Conservation (phyloP, 148 eudicot species). For the Rhododendron ovatum region DNA sequence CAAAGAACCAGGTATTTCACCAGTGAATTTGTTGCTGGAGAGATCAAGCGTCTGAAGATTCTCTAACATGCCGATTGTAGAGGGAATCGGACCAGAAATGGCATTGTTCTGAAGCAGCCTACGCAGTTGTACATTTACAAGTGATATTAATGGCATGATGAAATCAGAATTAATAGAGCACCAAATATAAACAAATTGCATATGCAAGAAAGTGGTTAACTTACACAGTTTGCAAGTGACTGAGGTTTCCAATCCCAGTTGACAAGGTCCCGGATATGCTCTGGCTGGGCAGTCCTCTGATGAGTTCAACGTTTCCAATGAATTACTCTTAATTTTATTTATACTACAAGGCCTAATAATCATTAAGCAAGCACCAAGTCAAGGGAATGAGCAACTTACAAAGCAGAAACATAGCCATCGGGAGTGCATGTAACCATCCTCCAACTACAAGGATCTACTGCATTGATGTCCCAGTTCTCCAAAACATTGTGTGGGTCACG, state of each 20-base stretch:
- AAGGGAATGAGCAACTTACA: slow-evolving; percentile 47
- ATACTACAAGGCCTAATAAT: background rate
- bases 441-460: slow-evolving; percentile 97
- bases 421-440: slow-evolving; percentile 73
- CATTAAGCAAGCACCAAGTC: background rate
- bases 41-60: slow-evolving; percentile 87
- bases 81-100: slow-evolving; percentile 68
- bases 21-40: slow-evolving; percentile 57
- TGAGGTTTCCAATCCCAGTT: slow-evolving; percentile 75
- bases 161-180: background rate
- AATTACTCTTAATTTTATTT: background rate
- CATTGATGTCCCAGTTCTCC: slow-evolving; percentile 72
- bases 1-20: slow-evolving; percentile 64
- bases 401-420: slow-evolving; percentile 66
- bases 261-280: slow-evolving; percentile 78
- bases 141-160: background rate
- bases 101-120: slow-evolving; percentile 84
- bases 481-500: slow-evolving; percentile 69
- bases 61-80: slow-evolving; percentile 57
- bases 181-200: background rate
- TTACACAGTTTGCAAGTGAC: slow-evolving; percentile 76
- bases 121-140: slow-evolving; percentile 6
- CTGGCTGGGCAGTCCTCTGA: slow-evolving; percentile 85
- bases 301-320: background rate
- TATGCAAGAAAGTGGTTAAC: slow-evolving; percentile 15